Percentiles rank a stretch among this genome's conserved stretches.
phyloP scores from a whole-genome alignment of 1,139 yeast species.

The Debaryomyces coudertii region DNA sequence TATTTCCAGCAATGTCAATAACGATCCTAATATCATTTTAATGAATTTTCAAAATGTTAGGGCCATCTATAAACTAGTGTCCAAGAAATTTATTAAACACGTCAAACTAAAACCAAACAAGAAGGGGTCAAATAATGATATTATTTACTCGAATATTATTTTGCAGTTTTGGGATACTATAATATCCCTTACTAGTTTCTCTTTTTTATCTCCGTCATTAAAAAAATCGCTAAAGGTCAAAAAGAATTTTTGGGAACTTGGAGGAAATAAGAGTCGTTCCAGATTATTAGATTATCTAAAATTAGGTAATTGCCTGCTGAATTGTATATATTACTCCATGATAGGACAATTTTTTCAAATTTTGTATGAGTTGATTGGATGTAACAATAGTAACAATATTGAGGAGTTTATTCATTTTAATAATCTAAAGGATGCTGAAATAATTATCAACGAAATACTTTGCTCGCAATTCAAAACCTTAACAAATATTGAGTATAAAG shows the following conservation, averaged over 20 bases:
- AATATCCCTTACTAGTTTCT: slow-evolving; percentile 39
- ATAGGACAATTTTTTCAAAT: slow-evolving; percentile 27
- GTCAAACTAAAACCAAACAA: slow-evolving; percentile 44
- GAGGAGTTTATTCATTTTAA: slow-evolving; percentile 24
- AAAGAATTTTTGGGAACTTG: slow-evolving; percentile 57
- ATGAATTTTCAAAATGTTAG: slow-evolving; percentile 23
- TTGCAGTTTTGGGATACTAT: slow-evolving; percentile 55
- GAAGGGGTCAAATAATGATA: slow-evolving; percentile 25
- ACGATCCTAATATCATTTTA: slow-evolving; percentile 12
- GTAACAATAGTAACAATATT: slow-evolving; percentile 15
- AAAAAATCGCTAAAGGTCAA: slow-evolving; percentile 32
- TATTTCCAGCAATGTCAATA: slow-evolving; percentile 14
- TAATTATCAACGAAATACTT: slow-evolving; percentile 21
- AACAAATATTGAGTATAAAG: slow-evolving; percentile 23
- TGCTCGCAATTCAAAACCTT: slow-evolving; percentile 22
- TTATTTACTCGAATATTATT: slow-evolving; percentile 48
- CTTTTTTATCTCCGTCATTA: slow-evolving; percentile 12
- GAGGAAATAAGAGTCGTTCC: slow-evolving; percentile 41
- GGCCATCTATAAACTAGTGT: slow-evolving; percentile 44
- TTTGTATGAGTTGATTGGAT: slow-evolving; percentile 16
- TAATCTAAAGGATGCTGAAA: slow-evolving; percentile 22
- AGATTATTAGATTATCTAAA: slow-evolving; percentile 49
- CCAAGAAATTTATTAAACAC: slow-evolving; percentile 55
- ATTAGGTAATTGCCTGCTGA: slow-evolving; percentile 57
- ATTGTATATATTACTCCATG: slow-evolving; percentile 48